Conservation (phyloP, 1,139 yeast species). For the Hansenula anomala region DNA sequence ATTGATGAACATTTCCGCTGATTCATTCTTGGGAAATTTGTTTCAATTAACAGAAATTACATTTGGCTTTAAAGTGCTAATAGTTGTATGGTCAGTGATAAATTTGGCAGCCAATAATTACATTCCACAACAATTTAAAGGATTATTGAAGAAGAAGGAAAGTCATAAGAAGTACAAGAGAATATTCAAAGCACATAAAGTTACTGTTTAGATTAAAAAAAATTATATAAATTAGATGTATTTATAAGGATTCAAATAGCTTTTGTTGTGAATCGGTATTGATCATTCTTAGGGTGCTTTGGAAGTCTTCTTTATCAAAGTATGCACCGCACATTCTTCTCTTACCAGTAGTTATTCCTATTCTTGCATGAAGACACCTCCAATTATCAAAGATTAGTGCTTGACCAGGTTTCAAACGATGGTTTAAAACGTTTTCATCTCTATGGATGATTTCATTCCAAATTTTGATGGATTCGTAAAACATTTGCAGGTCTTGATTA, state of each 20-base stretch:
- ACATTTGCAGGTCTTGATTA: constrained; percentile 44
- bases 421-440: constrained; percentile 47
- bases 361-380: constrained; percentile 72
- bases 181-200: constrained; percentile 19
- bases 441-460: constrained; percentile 55
- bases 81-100: constrained; percentile 40
- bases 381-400: constrained; percentile 71
- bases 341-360: constrained; percentile 58
- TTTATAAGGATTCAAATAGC: constrained; percentile 23
- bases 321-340: constrained; percentile 79
- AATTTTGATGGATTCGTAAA: constrained; percentile 54
- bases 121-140: constrained; percentile 27
- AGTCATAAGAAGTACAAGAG: constrained; percentile 34
- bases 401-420: constrained; percentile 64
- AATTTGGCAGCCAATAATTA: constrained; percentile 42
- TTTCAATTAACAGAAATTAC: constrained; percentile 74
- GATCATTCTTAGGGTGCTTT: constrained; percentile 48
- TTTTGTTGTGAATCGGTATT: constrained; percentile 49
- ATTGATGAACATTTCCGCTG: constrained; percentile 46
- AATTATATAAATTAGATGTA: too few relatives aligned
- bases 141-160: constrained; percentile 26
- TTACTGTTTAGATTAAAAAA: too few relatives aligned
- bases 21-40: constrained; percentile 53
- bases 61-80: constrained; percentile 41
- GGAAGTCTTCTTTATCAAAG: constrained; percentile 64